Evolutionary conservation across 2,329 filamentous ascomycete species (phyloP), one percentile per base, ranked within the genome.

Genomic region (Endothia cerciana): DNA sequence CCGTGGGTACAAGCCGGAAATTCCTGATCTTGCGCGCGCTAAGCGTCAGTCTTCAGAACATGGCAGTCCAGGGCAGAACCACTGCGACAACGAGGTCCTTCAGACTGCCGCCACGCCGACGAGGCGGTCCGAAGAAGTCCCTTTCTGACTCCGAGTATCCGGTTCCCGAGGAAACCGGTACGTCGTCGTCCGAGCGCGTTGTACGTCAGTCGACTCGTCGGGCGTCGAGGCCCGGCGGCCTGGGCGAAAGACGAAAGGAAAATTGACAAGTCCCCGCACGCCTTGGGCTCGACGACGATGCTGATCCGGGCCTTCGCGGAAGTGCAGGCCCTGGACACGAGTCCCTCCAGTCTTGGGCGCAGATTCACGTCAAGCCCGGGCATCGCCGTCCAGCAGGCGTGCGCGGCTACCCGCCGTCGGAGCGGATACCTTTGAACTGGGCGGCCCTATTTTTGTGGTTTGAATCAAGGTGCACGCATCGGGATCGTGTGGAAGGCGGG

Each of bases 401-500:
- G 51, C 61, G 61, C 61, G 61, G 61, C 53, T 58, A 63, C 61
- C 53, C 61, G 61, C 61, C 61, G 43, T 47, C 51, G 41, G 41
- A 63, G 61, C 57, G 57, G 57, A 59, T 63, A 63, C 61, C 61
- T 63, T 63, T 63, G 61, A 63, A 63, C 61, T 59, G 57, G 22
- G 36, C 40, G 57, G 45, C 57, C 57, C 25, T 59, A 7, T 43
- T 22, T 17, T 13, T 40, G 57, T 40, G 57, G 57, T 30, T n/a
- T 45, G 6, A 19, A 43, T 59, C 57, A 63, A 63, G 28, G 38
- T 56, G 10, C 30, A 36, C 28, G n/a, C n/a, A 40, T 41, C 33
- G 38, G 19, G 5, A 3, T 40, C n/a, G 55, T 41, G 25, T 40
- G 55, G 11, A 15, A 22, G n/a, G n/a, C 11, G 7, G 33, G n/a